Conservation (phyloP, 352 stramenopile genomes). For the Globisporangium cylindrosporum region DNA sequence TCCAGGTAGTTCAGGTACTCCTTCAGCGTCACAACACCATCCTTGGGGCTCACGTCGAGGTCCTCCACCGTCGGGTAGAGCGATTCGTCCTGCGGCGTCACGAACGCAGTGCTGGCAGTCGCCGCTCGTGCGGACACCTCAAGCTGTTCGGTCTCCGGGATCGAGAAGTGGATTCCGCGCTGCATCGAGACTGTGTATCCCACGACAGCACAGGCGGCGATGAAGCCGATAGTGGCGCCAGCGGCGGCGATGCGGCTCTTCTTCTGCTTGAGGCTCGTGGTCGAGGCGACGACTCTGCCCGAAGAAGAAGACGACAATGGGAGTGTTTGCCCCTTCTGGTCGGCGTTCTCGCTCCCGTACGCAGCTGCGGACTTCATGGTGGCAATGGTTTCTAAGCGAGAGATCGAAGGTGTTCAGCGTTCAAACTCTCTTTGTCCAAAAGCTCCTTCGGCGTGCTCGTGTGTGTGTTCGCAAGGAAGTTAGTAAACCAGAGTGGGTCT, state of each 20-base stretch:
- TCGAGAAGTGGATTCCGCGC: neutral
- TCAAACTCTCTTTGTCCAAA: too few relatives aligned
- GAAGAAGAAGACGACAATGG: neutral
- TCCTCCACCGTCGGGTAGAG: conserved; percentile 39
- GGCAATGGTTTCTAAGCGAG: too few relatives aligned
- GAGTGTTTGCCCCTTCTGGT: neutral
- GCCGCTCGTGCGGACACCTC: conserved; percentile 24
- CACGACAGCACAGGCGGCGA: conserved; percentile 36
- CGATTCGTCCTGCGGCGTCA: conserved; percentile 28
- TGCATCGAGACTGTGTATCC: conserved; percentile 37
- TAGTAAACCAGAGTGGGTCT: neutral
- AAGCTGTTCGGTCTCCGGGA: conserved; percentile 26
- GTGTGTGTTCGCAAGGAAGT: too few relatives aligned
- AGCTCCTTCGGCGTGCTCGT: neutral
- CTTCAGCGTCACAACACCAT: conserved; percentile 30
- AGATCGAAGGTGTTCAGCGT: neutral
- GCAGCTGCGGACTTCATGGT: neutral
- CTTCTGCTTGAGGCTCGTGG: conserved; percentile 35
- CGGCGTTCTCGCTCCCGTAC: conserved; percentile 1
- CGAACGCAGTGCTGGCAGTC: conserved; percentile 28
- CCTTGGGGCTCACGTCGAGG: conserved; percentile 28
- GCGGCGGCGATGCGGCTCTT: conserved; percentile 36
- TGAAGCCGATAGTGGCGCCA: conserved; percentile 34
- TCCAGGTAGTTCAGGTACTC: conserved; percentile 41
- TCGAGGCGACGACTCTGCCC: conserved; percentile 2